These are phyloP conservation scores for Cystobasidium tubakii DNA, from an alignment of 768 basidiomycete genomes.

Conservation along the genomic window DNA sequence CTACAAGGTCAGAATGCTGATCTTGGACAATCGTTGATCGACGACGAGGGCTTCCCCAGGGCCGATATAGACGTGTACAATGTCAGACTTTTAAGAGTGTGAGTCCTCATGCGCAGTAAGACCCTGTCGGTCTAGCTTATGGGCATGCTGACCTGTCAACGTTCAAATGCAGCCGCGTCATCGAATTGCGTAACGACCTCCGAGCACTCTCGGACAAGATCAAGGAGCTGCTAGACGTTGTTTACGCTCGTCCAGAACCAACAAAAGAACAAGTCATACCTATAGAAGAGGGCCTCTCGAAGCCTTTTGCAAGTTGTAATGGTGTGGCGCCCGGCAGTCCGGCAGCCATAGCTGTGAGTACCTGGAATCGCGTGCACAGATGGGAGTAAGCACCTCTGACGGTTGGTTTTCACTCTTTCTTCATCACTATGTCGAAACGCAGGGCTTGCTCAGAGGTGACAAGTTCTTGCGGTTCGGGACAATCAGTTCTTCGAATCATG, in stretches of 20 bases:
- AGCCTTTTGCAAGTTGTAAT: conserved; percentile 27
- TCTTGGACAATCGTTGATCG: conserved; percentile 13
- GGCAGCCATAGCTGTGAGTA: conserved; percentile 26
- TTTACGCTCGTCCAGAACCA: conserved; percentile 9
- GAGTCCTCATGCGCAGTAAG: not conserved
- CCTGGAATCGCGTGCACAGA: not conserved
- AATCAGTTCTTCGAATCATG: conserved; percentile 32
- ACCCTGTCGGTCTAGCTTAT: too few species aligned
- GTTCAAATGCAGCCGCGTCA: conserved; percentile 19
- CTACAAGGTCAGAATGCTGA: conserved; percentile 20
- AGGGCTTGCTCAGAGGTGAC: conserved; percentile 20
- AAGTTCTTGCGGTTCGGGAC: conserved; percentile 28
- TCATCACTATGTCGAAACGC: not conserved
- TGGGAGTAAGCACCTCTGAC: too few species aligned
- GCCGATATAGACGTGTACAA: conserved; percentile 33
- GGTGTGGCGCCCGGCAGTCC: conserved; percentile 34
- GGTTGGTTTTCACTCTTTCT: not conserved
- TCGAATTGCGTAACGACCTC: conserved; percentile 26
- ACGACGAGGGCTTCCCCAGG: conserved; percentile 32
- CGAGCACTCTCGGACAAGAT: conserved; percentile 23
- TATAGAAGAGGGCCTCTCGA: conserved; percentile 3
- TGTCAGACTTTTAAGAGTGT: conserved; percentile 33
- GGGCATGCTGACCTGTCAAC: not conserved
- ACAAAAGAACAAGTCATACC: not conserved
- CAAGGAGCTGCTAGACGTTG: conserved; percentile 21